phyloP scores from a whole-genome alignment of 345 rosid genomes.

The Salix dunnii region DNA sequence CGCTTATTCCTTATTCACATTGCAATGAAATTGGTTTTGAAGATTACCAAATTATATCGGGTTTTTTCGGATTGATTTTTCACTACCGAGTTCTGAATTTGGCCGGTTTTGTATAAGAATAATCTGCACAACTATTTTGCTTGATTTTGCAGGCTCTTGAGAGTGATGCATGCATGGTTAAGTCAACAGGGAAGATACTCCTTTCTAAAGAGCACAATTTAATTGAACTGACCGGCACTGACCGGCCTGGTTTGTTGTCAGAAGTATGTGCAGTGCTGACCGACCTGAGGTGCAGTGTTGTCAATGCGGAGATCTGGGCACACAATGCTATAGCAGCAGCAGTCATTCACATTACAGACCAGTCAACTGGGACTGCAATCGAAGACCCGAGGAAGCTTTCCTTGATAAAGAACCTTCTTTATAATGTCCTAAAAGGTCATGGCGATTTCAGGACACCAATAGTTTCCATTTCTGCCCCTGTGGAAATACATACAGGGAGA shows the following conservation, averaged over 20 bases:
- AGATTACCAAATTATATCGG: no score
- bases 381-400: slow-evolving; percentile 63
- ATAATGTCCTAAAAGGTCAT: slow-evolving; percentile 59
- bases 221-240: slow-evolving; percentile 75
- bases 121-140: neutral
- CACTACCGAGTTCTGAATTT: no score
- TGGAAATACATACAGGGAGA: slow-evolving; percentile 57
- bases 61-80: no score
- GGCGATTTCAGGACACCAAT: slow-evolving; percentile 59
- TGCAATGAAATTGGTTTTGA: neutral
- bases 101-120: no score
- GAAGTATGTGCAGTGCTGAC: slow-evolving; percentile 91
- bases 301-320: slow-evolving; percentile 90
- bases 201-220: slow-evolving; percentile 75
- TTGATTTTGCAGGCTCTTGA: slow-evolving; percentile 60
- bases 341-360: slow-evolving; percentile 70
- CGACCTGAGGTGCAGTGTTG: slow-evolving; percentile 76
- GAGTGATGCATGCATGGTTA: slow-evolving; percentile 40
- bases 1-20: neutral
- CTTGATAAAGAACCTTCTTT: slow-evolving; percentile 54
- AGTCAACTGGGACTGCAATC: slow-evolving; percentile 52
- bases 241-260: slow-evolving; percentile 84
- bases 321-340: slow-evolving; percentile 95
- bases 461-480: slow-evolving; percentile 58
- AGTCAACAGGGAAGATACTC: slow-evolving; percentile 37